Evolutionary conservation across 164 flowering plant species (phyloP).

Genomic region (Brasenia schreberi): DNA sequence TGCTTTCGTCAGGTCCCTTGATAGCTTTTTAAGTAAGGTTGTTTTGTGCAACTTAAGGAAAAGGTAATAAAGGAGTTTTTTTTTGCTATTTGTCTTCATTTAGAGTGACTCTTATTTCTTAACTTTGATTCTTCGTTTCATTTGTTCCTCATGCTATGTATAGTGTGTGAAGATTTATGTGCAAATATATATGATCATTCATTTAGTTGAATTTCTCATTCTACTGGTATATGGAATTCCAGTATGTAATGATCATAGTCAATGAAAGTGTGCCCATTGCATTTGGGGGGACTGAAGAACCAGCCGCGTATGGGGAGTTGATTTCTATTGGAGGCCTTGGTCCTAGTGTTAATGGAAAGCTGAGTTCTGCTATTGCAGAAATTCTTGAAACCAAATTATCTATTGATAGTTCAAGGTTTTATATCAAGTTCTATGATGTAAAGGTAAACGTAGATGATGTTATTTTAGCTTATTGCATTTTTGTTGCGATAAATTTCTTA

Average conservation of each 20-base stretch:
- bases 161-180: too few species aligned
- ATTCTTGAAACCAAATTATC: slow-evolving; percentile 78
- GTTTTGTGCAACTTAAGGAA: too few species aligned
- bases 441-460: slow-evolving; percentile 22
- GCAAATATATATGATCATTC: too few species aligned
- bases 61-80: too few species aligned
- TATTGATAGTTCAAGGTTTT: slow-evolving; percentile 61
- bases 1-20: too few species aligned
- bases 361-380: slow-evolving; percentile 77
- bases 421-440: slow-evolving; percentile 75
- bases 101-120: too few species aligned
- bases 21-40: too few species aligned
- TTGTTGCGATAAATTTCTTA: not conserved
- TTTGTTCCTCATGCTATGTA: too few species aligned
- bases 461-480: not conserved
- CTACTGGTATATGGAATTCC: slow-evolving; percentile 4
- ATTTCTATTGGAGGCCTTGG: slow-evolving; percentile 80
- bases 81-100: too few species aligned
- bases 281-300: slow-evolving; percentile 83
- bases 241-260: slow-evolving; percentile 90
- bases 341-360: slow-evolving; percentile 68
- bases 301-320: slow-evolving; percentile 88
- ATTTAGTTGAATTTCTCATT: not conserved
- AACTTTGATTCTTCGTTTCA: too few species aligned
- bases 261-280: slow-evolving; percentile 83